Base-by-base conservation (phyloP, 2,329 filamentous ascomycete genomes). In the Leptographium lundbergii region DNA sequence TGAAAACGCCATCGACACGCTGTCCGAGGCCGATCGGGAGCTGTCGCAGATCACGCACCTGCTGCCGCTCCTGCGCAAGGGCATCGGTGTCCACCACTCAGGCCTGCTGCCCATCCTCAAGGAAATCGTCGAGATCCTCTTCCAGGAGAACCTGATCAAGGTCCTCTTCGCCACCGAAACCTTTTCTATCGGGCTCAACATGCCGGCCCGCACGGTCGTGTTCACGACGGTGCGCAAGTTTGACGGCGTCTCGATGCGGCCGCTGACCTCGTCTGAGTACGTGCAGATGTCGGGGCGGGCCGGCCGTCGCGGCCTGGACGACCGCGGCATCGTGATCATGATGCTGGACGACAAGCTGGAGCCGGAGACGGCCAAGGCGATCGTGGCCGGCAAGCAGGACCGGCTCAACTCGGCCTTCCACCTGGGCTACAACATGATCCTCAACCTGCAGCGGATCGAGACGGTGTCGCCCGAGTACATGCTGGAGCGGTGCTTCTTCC, bases 191-290 rank as follows among this genome's bases (percentile, higher is more conserved):
- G 94, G 94, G 61, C 75, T 99, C 60, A 99, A 99, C 78, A 97
- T 99, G 94, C 94, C 94, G 65, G 94, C 94, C 29, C 96, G 96
- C 77, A 99, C 94, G 0, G 94, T 99, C 1, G 91, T 99, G n/a
- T 99, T 99, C 72, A 96, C 94, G 0, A 91, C 88, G 65, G 91
- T 99, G 11, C 88, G 88, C 57, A 99, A 99, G 69, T 99, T 91
- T 69, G 94, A 99, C 69, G 95, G 95, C 60, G 80, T 85, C 7
- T 79, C 81, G 61, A 82, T 84, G 66, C 82, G 92, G 63, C 95
- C 91, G 73, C 81, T 97, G 24, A 96, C 91, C 0, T 90, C 91
- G 1, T 96, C 90, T 13, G 94, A 99, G 68, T 99, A 97, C 72
- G 89, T 99, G 57, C 94, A 99, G 70, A 99, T 99, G 94, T 96